Evolutionary conservation across 2,329 filamentous ascomycete species (phyloP).

Genomic region (Polychaeton citri): DNA sequence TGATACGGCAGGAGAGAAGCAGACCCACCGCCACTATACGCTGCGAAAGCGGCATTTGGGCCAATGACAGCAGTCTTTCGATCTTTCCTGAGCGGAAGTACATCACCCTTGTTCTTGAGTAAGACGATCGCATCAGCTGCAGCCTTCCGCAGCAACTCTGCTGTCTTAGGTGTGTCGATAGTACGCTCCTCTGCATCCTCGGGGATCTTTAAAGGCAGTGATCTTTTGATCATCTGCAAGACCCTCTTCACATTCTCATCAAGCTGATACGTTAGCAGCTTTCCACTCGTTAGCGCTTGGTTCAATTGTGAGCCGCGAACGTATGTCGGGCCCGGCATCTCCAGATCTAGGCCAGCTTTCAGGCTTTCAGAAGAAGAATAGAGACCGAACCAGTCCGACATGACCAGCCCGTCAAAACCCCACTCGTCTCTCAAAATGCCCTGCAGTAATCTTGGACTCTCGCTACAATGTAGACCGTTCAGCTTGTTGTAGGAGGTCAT

Average conservation of each 20-base stretch:
- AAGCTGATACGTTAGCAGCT: constrained; percentile 25
- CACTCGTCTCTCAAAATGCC: constrained; percentile 58
- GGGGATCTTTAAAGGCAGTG: constrained; percentile 12
- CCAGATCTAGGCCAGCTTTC: constrained; percentile 66
- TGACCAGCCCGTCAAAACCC: constrained; percentile 44
- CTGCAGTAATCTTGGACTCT: constrained; percentile 52
- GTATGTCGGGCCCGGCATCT: constrained; percentile 67
- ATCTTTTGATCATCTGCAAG: constrained; percentile 41
- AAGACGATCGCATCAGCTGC: constrained; percentile 17
- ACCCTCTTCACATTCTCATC: constrained; percentile 48
- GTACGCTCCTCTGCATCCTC: constrained; percentile 17
- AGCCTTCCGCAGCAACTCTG: constrained; percentile 15
- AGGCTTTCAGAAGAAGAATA: constrained; percentile 55
- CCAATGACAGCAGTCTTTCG: constrained; percentile 62
- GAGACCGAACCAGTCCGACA: constrained; percentile 71
- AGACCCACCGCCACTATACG: constrained; percentile 27
- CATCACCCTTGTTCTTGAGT: constrained; percentile 53
- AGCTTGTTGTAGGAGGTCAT: constrained; percentile 68
- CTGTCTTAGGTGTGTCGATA: constrained; percentile 19
- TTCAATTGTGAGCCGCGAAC: constrained; percentile 19
- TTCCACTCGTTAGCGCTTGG: constrained; percentile 15
- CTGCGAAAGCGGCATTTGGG: constrained; percentile 57
- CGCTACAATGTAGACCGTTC: constrained; percentile 55
- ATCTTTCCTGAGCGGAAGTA: constrained; percentile 52
- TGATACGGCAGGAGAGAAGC: constrained; percentile 22